Evolutionary conservation across 164 flowering plant genomes (phyloP).

Genomic region (Vitis amurensis): DNA sequence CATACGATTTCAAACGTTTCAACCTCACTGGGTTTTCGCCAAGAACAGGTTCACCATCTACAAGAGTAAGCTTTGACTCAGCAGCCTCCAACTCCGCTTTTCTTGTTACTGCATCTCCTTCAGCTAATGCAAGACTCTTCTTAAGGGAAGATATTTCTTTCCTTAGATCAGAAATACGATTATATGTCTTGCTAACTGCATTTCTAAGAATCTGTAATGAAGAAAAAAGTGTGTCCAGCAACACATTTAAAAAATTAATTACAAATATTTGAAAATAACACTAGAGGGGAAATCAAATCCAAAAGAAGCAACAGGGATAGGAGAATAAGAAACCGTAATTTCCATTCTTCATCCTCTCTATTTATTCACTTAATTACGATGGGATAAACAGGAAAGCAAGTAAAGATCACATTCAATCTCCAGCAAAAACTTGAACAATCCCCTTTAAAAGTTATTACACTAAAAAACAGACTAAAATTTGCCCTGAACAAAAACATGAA

Average conservation of each 20-base stretch:
- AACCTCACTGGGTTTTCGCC: slow-evolving; percentile 82
- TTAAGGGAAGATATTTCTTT: slow-evolving; percentile 73
- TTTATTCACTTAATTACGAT: no score
- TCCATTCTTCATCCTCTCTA: no score
- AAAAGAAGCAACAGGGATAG: no score
- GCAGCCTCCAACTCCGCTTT: slow-evolving; percentile 71
- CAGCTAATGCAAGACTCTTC: slow-evolving; percentile 54
- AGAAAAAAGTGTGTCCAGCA: not conserved
- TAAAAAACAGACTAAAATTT: no score
- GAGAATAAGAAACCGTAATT: no score
- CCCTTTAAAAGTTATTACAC: no score
- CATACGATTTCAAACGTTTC: slow-evolving; percentile 69
- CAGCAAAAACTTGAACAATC: no score
- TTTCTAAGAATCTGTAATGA: slow-evolving; percentile 74
- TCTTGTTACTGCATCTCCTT: slow-evolving; percentile 61
- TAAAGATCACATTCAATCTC: no score
- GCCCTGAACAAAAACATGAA: no score
- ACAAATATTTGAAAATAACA: not conserved
- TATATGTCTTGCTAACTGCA: slow-evolving; percentile 82
- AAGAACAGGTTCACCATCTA: slow-evolving; percentile 90
- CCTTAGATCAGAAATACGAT: slow-evolving; percentile 84
- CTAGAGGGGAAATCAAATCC: not conserved
- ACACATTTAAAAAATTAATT: not conserved
- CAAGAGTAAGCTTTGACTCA: slow-evolving; percentile 76
- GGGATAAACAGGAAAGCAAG: no score